These are phyloP conservation scores for Rubia tinctorum DNA, from an alignment of 305 asterid genomes.

Conservation along the genomic window DNA sequence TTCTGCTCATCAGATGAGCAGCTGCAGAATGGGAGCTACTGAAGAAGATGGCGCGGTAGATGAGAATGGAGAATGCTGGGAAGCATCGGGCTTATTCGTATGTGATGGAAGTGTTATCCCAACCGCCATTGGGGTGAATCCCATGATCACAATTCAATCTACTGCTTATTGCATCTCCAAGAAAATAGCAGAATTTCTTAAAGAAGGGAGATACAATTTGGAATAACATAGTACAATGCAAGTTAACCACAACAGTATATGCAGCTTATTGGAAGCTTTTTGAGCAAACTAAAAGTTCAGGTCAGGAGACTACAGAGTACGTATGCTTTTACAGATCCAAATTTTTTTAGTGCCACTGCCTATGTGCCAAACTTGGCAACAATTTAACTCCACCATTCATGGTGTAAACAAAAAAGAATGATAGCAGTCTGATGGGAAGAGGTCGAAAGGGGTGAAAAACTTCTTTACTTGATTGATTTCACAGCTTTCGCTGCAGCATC, in stretches of 20 bases:
- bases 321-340: background rate
- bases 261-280: too few relatives aligned
- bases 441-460: background rate
- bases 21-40: slow-evolving; percentile 67
- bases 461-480: slow-evolving; percentile 45
- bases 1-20: slow-evolving; percentile 91
- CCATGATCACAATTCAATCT: slow-evolving; percentile 82
- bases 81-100: slow-evolving; percentile 68
- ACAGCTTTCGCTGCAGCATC: slow-evolving; percentile 99
- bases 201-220: slow-evolving; percentile 11
- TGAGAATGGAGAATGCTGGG: slow-evolving; percentile 83
- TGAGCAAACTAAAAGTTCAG: background rate
- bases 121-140: slow-evolving; percentile 76
- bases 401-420: slow-evolving; percentile 2
- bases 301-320: background rate
- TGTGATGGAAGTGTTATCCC: slow-evolving; percentile 89
- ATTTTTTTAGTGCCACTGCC: background rate
- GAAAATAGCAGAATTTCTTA: slow-evolving; percentile 44
- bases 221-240: background rate
- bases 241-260: background rate
- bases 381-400: slow-evolving; percentile 4
- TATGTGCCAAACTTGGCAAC: background rate
- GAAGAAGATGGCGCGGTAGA: slow-evolving; percentile 76
- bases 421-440: background rate
- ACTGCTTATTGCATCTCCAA: slow-evolving; percentile 75